phyloP scores from a whole-genome alignment of 176 grass and related monocot species.

The Aegilops bicornis region DNA sequence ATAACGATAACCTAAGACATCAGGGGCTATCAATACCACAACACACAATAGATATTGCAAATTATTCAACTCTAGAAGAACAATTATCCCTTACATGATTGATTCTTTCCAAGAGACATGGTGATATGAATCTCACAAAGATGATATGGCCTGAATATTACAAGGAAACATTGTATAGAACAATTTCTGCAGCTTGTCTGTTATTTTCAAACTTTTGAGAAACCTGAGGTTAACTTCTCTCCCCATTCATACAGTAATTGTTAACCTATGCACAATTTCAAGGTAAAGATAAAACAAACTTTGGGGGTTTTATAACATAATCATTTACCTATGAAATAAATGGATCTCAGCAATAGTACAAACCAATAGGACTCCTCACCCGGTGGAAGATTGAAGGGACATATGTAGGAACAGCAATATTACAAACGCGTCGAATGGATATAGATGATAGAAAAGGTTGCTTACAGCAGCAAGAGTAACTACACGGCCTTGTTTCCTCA shows the following conservation, averaged over 20 bases:
- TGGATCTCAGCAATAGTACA: constrained; percentile 2
- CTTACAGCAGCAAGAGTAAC: constrained; percentile 90
- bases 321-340: background rate
- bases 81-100: constrained; percentile 9
- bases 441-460: constrained; percentile 33
- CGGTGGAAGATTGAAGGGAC: constrained; percentile 5
- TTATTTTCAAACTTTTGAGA: constrained; percentile 18
- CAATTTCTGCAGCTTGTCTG: background rate
- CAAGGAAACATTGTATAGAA: constrained; percentile 15
- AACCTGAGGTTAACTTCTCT: background rate
- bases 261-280: constrained; percentile 9
- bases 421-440: constrained; percentile 30
- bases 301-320: constrained; percentile 16
- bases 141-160: background rate
- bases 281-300: background rate
- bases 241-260: background rate
- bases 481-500: constrained; percentile 54
- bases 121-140: background rate
- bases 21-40: background rate
- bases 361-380: background rate
- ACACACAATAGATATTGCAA: background rate
- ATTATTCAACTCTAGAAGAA: background rate
- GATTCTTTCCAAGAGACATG: background rate
- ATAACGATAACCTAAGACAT: constrained; percentile 5
- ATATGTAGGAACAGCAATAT: constrained; percentile 6